Conservation (phyloP, 495 filamentous ascomycete species). For the Talaromyces adpressus region DNA sequence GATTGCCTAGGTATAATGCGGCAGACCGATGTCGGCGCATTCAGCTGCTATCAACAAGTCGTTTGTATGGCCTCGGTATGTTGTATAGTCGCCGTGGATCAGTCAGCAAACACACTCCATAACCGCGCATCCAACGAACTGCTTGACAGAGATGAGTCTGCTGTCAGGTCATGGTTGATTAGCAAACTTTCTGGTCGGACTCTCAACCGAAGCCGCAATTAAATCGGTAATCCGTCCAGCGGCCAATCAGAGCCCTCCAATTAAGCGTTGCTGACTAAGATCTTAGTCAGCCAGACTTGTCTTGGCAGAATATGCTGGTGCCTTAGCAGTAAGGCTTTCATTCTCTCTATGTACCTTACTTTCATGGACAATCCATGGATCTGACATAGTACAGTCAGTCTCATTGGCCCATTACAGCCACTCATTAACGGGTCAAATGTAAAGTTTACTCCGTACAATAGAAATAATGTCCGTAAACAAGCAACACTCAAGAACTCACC, state of each 20-base stretch:
- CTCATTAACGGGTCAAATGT: too few species aligned
- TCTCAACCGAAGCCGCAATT: neutral
- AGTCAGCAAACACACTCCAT: neutral
- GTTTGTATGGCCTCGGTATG: neutral
- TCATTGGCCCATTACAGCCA: neutral
- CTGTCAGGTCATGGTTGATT: neutral
- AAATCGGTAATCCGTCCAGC: neutral
- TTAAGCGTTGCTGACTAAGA: neutral
- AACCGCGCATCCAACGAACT: neutral
- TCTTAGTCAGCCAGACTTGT: neutral
- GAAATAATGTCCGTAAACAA: neutral
- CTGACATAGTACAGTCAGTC: neutral
- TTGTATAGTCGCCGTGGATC: neutral
- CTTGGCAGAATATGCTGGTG: neutral
- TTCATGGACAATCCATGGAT: neutral
- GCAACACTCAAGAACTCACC: neutral
- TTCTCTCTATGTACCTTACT: neutral
- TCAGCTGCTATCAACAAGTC: neutral
- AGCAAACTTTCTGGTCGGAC: neutral
- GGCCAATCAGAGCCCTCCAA: neutral
- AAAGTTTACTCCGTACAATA: too few species aligned
- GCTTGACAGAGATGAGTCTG: neutral
- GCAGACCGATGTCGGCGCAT: slow-evolving; percentile 1
- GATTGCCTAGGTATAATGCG: neutral
- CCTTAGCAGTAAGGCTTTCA: neutral